These are phyloP conservation scores for Solanum aculeatissimum DNA, from an alignment of 305 asterid genomes.

Conservation along the genomic window DNA sequence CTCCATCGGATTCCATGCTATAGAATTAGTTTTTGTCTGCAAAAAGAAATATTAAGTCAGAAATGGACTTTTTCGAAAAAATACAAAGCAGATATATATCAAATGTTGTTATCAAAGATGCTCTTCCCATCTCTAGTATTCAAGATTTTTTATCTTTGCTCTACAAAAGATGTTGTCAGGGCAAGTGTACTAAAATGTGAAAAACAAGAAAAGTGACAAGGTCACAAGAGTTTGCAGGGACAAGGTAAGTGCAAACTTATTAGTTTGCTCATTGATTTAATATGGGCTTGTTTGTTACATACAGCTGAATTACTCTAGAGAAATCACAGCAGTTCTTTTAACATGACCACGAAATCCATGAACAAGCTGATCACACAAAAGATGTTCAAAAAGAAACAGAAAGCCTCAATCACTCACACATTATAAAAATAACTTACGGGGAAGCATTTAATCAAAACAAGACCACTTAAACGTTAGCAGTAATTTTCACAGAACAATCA, in stretches of 20 bases:
- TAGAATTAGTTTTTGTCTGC: constrained; percentile 87
- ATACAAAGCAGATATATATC: not conserved
- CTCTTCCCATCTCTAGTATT: not conserved
- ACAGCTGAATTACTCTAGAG: not conserved
- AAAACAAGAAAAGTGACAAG: not conserved
- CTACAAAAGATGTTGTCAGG: not conserved
- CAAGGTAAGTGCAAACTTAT: not conserved
- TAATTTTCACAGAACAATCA: not conserved
- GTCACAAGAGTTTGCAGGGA: not conserved
- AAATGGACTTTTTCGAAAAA: not conserved
- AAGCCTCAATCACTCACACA: not conserved
- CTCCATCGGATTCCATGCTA: constrained; percentile 97
- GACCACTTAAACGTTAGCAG: not conserved
- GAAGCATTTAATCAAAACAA: not conserved
- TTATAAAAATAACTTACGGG: not conserved
- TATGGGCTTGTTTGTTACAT: not conserved
- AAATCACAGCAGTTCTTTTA: not conserved
- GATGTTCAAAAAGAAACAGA: not conserved
- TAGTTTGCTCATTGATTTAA: not conserved
- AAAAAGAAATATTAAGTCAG: constrained; percentile 8
- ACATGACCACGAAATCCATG: not conserved
- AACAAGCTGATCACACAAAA: not conserved
- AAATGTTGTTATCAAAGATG: not conserved
- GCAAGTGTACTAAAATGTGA: not conserved
- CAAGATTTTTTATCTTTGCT: not conserved